Evolutionary conservation across 2,329 filamentous ascomycete genomes (phyloP), one percentile per base, ranked within the genome.

Genomic region (Pseudomassariella vexata): DNA sequence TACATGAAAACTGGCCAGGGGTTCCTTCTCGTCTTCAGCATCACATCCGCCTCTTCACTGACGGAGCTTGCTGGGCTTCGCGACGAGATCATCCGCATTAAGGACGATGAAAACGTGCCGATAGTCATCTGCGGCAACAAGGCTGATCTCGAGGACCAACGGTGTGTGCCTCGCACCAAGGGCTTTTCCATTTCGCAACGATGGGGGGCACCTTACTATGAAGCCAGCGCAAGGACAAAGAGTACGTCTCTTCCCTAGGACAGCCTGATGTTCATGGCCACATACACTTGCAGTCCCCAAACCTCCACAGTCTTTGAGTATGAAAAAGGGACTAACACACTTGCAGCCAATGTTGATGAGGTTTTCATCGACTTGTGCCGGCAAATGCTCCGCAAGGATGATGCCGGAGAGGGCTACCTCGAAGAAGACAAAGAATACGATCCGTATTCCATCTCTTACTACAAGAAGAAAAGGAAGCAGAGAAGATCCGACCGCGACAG

Each of bases 1-100:
- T 92, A 94, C 66, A 94, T 95, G 85, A 92, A 92, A 56, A 85
- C 87, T 23, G 87, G 87, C 34, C 86, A 94, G 62, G 87, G 88
- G 0, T 95, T 95, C 56, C 74, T 95, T 34, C 73, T 95, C 22
- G 88, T 94, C 36, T 95, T 94, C 63, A 90, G 84, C 60, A 94
- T 94, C 53, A 90, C 86, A 12, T 92, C 85, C 40, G 69, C 74
- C 39, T 85, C 85, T 20, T 94, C 86, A n/a, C 70, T 95, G 24
- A 75, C 79, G 47, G 87, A 95, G 59, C 73, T 95, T 19, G 73
- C 77, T 46, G 82, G 85, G 47, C 70, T 95, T 24, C 82, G 86
- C 30, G 86, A 94, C 51, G 86, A 94, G 59, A 94, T 95, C 42
- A 82, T 88, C 39, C 85, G 86, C 38, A 90, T 94, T 62, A 94